Evolutionary conservation across 805 yeast genomes (phyloP), one percentile per base, ranked within the genome.

Genomic region (Starmerella vitae): DNA sequence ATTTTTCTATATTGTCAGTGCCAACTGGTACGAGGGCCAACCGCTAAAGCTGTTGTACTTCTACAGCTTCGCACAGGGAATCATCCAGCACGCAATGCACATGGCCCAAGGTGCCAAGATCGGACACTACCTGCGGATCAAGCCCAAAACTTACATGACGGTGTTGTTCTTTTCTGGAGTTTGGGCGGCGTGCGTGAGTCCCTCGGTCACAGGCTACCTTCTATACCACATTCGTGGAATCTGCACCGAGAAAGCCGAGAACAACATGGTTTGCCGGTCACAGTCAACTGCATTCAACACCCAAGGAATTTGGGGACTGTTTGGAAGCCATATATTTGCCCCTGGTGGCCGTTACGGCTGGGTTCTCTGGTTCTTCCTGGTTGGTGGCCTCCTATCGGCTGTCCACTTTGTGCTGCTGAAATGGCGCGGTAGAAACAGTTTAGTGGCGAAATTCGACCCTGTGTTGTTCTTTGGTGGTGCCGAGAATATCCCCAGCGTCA

Each of bases 401-500:
- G 61, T 62, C n/a, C 60, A 59, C 36, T 67, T 63, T 61, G 20
- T 53, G 3, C 44, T 60, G 35, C 53, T 62, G 33, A 57, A 55
- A 45, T 53, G 56, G 39, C 52, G 58, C 52, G 71, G 71, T 28
- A 48, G 53, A 30, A 14, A 30, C 8, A 59, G 64, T 19, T 63
- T 37, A 10, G 39, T 63, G 24, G 52, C 57, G 29, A 66, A 67
- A 47, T 62, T 76, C 50, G 77, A 76, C 43, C 76, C 81, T 50
- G 82, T 84, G 1, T 75, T 76, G 8, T 76, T 82, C 41, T 68
- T 80, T 49, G 64, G 67, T 13, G 71, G 73, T 5, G 62, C 71
- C 10, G 77, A 75, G 36, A 64, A 67, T 47, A 73, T 77, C 50
- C 85, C 88, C n/a, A 84, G 86, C 36, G 76, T 79, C 31, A 76